Evolutionary conservation across 345 rosid species (phyloP).

Genomic region (Mercurialis annua): DNA sequence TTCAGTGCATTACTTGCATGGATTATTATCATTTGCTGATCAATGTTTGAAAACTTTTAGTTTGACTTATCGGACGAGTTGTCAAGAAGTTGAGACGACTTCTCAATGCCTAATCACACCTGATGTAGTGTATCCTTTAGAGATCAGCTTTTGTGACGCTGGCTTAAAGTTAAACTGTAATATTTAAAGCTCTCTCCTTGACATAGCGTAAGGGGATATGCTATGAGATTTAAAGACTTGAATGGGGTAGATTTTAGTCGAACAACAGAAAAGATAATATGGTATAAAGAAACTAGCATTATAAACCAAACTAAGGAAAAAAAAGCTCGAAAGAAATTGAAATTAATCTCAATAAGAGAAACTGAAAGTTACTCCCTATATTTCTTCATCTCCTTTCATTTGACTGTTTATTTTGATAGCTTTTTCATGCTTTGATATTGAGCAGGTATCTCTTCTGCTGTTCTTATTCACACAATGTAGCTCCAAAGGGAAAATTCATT

Average conservation of each 20-base stretch:
- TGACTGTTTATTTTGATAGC: neutral
- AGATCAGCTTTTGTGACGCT: neutral
- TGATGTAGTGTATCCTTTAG: neutral
- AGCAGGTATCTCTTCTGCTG: constrained; percentile 94
- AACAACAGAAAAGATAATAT: no score
- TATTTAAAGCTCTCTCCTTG: no score
- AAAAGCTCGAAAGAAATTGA: no score
- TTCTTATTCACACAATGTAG: constrained; percentile 90
- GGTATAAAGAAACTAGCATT: no score
- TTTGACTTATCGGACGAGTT: neutral
- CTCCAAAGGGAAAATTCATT: constrained; percentile 90
- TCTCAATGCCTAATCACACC: neutral
- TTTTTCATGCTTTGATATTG: constrained; percentile 5
- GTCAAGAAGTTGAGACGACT: neutral
- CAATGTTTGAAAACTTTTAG: neutral
- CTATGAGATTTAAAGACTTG: no score
- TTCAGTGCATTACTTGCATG: neutral
- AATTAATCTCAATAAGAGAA: no score
- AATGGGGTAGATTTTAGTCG: no score
- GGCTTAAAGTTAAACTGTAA: neutral
- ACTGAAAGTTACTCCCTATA: no score
- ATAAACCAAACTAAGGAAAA: no score
- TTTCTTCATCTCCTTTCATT: neutral
- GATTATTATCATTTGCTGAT: neutral
- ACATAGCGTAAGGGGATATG: no score